Percentiles rank a stretch among this genome's conserved stretches.
These are phyloP conservation scores for Hypoxylon sp. DNA, from an alignment of 2,329 filamentous ascomycete genomes.

Conservation along the genomic window DNA sequence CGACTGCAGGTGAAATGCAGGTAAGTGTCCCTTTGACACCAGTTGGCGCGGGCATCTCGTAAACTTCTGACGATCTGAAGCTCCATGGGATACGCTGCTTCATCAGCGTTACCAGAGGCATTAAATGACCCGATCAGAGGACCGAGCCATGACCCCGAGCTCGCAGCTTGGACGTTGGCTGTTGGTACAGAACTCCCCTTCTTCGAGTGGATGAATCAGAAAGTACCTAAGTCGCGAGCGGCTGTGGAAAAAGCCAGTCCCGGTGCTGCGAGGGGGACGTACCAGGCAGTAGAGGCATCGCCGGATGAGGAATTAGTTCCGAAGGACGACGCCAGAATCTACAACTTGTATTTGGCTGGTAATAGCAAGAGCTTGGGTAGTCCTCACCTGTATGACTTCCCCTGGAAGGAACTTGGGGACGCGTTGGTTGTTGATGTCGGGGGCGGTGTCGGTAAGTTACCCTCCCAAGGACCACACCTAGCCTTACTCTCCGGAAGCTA, in stretches of 20 bases:
- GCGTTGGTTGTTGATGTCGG: slow-evolving; percentile 43
- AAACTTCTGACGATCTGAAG: slow-evolving; percentile 15
- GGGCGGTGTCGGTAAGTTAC: slow-evolving; percentile 43
- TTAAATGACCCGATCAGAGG: slow-evolving; percentile 40
- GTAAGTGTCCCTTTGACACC: slow-evolving; percentile 6
- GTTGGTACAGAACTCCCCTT: slow-evolving; percentile 32
- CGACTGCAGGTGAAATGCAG: slow-evolving; percentile 40
- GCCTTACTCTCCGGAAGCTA: not conserved
- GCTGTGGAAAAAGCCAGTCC: slow-evolving; percentile 37
- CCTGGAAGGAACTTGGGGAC: slow-evolving; percentile 39
- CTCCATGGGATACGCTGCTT: slow-evolving; percentile 38
- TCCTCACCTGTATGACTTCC: slow-evolving; percentile 42
- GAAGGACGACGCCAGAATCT: slow-evolving; percentile 31
- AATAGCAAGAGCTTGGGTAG: slow-evolving; percentile 44
- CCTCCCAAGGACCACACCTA: not conserved
- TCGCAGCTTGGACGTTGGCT: slow-evolving; percentile 38
- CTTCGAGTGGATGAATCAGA: slow-evolving; percentile 42
- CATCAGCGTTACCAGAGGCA: slow-evolving; percentile 39
- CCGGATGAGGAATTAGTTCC: slow-evolving; percentile 36
- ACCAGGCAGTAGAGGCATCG: slow-evolving; percentile 28
- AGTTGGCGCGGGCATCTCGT: not conserved
- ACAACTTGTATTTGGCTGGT: slow-evolving; percentile 39
- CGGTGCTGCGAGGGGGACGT: slow-evolving; percentile 33
- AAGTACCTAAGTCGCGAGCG: slow-evolving; percentile 35
- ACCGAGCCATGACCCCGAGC: slow-evolving; percentile 37